Percentiles rank a stretch among this genome's conserved stretches.
Evolutionary conservation across 1,284 basidiomycete genomes (phyloP).

Genomic region (Pholiota adiposa): DNA sequence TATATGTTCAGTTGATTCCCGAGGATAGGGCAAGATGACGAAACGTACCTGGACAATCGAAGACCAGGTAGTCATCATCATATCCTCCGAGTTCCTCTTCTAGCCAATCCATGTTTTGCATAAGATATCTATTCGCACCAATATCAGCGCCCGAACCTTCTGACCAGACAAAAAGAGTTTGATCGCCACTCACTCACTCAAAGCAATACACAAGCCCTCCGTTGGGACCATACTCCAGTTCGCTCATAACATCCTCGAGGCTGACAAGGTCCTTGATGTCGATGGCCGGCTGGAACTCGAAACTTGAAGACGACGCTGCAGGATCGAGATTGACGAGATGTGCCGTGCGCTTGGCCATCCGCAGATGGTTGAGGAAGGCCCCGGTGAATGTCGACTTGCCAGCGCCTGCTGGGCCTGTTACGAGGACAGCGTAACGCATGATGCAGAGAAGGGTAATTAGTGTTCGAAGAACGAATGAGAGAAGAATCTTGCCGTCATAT

Average conservation of each 20-base stretch:
- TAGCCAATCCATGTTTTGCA: constrained; percentile 99
- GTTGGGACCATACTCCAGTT: constrained; percentile 95
- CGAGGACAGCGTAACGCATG: constrained; percentile 92
- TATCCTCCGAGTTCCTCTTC: constrained; percentile 95
- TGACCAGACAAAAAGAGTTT: constrained; percentile 5
- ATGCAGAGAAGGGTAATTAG: not conserved
- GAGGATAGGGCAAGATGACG: not conserved
- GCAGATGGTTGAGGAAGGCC: constrained; percentile 90
- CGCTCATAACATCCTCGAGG: constrained; percentile 95
- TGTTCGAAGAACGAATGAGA: constrained; percentile 3
- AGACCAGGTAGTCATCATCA: constrained; percentile 96
- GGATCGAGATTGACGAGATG: constrained; percentile 99
- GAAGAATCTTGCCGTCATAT: constrained; percentile 13
- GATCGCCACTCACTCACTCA: constrained; percentile 81
- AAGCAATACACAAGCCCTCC: constrained; percentile 98
- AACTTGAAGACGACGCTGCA: constrained; percentile 84
- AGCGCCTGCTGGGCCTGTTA: constrained; percentile 93
- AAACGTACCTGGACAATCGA: constrained; percentile 91
- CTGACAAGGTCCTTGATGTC: constrained; percentile 96
- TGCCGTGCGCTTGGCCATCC: constrained; percentile 79
- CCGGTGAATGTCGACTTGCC: constrained; percentile 97
- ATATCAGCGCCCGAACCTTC: constrained; percentile 4
- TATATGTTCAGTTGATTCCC: not conserved
- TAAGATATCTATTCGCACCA: constrained; percentile 72
- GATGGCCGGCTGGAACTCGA: constrained; percentile 92